Evolutionary conservation across 108 stramenopile genomes (phyloP).

Genomic region (Craspedostauros australis): DNA sequence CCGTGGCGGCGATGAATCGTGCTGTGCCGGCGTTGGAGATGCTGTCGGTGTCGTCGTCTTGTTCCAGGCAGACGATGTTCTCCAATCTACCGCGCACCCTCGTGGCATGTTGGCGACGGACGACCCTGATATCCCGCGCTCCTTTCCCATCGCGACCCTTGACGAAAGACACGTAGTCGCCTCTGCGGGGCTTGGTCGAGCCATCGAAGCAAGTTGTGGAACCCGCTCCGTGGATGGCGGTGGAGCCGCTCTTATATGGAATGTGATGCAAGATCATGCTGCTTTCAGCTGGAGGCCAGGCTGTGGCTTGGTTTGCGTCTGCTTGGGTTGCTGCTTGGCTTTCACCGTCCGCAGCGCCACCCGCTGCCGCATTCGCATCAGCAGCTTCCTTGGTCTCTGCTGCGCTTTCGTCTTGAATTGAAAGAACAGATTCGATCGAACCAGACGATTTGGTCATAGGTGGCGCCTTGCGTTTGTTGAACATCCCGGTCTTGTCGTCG

Average conservation of each 20-base stretch:
- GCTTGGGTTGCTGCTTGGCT: conserved; percentile 4
- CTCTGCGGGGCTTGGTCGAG: conserved; percentile 47
- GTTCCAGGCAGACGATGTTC: conserved; percentile 22
- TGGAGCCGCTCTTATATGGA: conserved; percentile 50
- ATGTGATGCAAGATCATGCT: conserved; percentile 34
- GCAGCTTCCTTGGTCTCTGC: conserved; percentile 14
- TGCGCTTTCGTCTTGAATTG: conserved; percentile 1
- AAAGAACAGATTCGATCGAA: conserved; percentile 11
- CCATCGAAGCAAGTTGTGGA: conserved; percentile 12
- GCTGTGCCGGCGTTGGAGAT: conserved; percentile 20
- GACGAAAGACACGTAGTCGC: conserved; percentile 69
- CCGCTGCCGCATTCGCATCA: conserved; percentile 5
- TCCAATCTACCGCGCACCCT: conserved; percentile 47
- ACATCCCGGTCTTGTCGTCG: conserved; percentile 59
- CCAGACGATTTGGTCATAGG: conserved; percentile 6
- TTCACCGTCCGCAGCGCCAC: conserved; percentile 10
- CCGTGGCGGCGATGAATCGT: conserved; percentile 33
- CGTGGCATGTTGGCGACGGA: conserved; percentile 40
- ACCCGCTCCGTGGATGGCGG: conserved; percentile 42
- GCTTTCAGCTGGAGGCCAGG: background rate
- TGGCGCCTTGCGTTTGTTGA: conserved; percentile 18
- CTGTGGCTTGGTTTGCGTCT: background rate
- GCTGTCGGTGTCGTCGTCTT: background rate
- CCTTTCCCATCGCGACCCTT: conserved; percentile 39
- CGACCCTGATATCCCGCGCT: conserved; percentile 65